Conservation (phyloP, 2,329 filamentous ascomycete species). For the Helotiales sp. region DNA sequence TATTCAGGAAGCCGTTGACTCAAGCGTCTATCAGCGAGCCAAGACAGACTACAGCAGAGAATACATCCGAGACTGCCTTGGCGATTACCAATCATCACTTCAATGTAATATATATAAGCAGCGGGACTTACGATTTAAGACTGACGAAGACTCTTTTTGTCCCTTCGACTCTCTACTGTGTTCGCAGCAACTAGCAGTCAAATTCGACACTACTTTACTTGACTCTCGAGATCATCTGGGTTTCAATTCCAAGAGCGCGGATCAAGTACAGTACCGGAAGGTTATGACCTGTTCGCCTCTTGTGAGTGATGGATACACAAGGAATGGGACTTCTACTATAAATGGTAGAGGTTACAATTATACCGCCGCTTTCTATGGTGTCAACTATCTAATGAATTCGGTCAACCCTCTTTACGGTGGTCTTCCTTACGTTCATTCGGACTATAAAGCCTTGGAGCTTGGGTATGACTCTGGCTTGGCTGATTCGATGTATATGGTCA, state of each 20-base stretch:
- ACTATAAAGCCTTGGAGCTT: background rate
- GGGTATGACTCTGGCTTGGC: background rate
- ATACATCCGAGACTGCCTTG: conserved; percentile 3
- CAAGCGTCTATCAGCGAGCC: background rate
- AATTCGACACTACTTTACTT: background rate
- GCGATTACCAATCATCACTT: background rate
- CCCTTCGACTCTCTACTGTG: background rate
- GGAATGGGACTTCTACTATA: background rate
- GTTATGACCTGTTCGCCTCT: background rate
- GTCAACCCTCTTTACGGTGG: background rate
- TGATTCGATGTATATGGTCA: background rate
- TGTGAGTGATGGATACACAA: background rate
- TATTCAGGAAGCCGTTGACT: background rate
- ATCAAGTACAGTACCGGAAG: background rate
- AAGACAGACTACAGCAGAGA: background rate
- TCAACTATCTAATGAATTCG: background rate
- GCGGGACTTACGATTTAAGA: background rate
- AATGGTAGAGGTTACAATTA: conserved; percentile 1
- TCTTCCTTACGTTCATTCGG: background rate
- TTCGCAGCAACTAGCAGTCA: background rate
- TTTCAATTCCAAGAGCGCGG: background rate
- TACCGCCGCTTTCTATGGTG: background rate
- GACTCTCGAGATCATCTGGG: background rate
- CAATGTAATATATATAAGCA: conserved; percentile 2
- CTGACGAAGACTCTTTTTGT: background rate